Evolutionary conservation across 306 rosid species (phyloP), one percentile per base, ranked within the genome.

Genomic region (Trifolium dubium): DNA sequence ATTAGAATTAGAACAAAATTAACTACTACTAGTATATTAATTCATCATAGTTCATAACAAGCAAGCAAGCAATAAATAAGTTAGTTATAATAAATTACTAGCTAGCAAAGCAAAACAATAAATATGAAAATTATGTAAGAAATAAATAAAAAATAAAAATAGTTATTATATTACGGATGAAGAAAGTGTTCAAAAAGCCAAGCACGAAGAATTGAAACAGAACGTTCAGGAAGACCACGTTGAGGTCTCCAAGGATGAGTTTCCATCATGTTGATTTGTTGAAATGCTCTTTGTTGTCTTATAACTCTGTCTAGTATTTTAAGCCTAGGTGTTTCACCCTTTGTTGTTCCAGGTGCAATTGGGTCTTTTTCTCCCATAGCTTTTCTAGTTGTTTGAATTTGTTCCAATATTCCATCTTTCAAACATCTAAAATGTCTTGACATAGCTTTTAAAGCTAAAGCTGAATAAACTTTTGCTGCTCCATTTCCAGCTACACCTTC

Each of bases 181-280:
- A 93, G 93, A 84, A 93, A 93, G 86, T 93, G 98, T 72, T 93
- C 98, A 35, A 93, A 93, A 17, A 93, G 98, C 98, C 98, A 93
- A 63, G 98, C 96, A 0, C 98, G 79, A 5, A 93, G 97, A 54
- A 93, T 78, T 0, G 98, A 91, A 64, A 93, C 98, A 3, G 98
- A 89, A 5, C 97, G 77, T 40, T 93, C 97, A 0, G 98, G 98
- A 32, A 93, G 98, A 78, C 98, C 98, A 13, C 98, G 98, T 69
- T 93, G 98, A 43, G 98, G 98, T 29, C 98, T 79, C 98, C 98
- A 93, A 1, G 99, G 99, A 71, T 95, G 99, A 8, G 76, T 87
- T 67, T 95, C 99, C 96, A 95, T 92, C 88, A 95, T 81, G 81
- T 53, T 86, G 74, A 92, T 90, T 78, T 95, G 99, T 34, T 95